A percentile compares a stretch with the other conserved stretches of the same genome.
phyloP scores from a whole-genome alignment of 78 protist species.

The Dictyostelium intermedium region DNA sequence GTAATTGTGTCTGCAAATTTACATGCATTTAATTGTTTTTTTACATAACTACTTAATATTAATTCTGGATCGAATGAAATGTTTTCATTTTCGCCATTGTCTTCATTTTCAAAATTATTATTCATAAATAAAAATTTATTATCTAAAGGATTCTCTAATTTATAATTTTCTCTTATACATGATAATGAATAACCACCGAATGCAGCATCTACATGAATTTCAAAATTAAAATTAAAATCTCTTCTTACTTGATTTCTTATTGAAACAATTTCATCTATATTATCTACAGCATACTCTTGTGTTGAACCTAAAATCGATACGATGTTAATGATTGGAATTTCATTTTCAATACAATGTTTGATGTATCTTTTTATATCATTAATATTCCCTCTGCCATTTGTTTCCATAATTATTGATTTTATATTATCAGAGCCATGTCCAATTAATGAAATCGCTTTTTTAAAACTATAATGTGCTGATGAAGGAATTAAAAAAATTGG shows the following conservation, averaged over 20 bases:
- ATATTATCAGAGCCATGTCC: background rate
- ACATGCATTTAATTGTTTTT: background rate
- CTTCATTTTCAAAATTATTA: background rate
- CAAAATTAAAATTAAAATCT: background rate
- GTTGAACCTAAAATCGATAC: background rate
- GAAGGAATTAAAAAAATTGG: background rate
- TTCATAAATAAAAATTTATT: background rate
- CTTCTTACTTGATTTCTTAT: background rate
- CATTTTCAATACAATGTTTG: background rate
- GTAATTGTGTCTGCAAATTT: background rate
- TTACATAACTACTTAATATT: background rate
- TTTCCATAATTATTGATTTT: background rate
- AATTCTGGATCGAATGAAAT: background rate
- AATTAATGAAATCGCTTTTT: background rate
- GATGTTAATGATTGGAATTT: background rate
- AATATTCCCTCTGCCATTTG: background rate
- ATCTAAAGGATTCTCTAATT: background rate
- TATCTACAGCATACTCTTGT: background rate
- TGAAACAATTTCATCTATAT: background rate
- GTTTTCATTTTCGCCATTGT: background rate
- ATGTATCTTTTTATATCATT: background rate
- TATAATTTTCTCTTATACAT: background rate
- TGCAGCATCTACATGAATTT: conserved; percentile 12
- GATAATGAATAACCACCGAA: conserved; percentile 3
- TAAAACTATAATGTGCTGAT: background rate